These are phyloP conservation scores for Trypanosoma lewisi DNA, from an alignment of 208 protist species.

Conservation along the genomic window DNA sequence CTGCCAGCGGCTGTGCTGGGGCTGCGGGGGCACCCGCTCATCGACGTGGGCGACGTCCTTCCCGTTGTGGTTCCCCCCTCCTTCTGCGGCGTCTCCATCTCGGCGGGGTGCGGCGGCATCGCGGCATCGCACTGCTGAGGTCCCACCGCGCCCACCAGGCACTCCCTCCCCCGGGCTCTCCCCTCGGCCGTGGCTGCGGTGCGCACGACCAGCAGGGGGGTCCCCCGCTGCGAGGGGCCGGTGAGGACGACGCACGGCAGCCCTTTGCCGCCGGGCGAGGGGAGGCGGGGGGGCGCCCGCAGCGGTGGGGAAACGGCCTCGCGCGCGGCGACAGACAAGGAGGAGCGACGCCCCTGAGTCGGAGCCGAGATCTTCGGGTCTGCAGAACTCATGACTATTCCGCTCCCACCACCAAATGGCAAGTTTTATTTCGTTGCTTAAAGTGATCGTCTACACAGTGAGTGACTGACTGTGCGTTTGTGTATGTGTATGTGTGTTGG, in stretches of 20 bases:
- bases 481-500: too few relatives aligned
- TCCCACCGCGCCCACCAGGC: too few relatives aligned
- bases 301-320: neutral
- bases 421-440: neutral
- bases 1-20: slow-evolving; percentile 4
- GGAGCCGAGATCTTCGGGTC: neutral
- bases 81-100: neutral
- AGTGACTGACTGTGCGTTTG: too few relatives aligned
- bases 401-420: neutral
- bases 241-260: slow-evolving; percentile 13
- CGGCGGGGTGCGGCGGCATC: neutral
- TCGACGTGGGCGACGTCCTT: neutral
- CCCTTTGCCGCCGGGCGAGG: neutral
- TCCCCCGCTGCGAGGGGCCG: neutral
- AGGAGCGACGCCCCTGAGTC: neutral
- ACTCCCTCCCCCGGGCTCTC: too few relatives aligned
- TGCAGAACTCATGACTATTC: neutral
- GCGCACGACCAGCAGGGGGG: too few relatives aligned
- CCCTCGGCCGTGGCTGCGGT: too few relatives aligned
- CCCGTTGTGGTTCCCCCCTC: neutral
- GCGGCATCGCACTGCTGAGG: neutral
- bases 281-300: neutral
- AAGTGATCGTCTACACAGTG: neutral
- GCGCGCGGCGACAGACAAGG: neutral
- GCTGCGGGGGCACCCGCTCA: slow-evolving; percentile 12